A percentile compares a stretch with the other conserved stretches of the same genome.
Conservation (phyloP, 1,284 basidiomycete genomes). For the Tausonia pullulans region DNA sequence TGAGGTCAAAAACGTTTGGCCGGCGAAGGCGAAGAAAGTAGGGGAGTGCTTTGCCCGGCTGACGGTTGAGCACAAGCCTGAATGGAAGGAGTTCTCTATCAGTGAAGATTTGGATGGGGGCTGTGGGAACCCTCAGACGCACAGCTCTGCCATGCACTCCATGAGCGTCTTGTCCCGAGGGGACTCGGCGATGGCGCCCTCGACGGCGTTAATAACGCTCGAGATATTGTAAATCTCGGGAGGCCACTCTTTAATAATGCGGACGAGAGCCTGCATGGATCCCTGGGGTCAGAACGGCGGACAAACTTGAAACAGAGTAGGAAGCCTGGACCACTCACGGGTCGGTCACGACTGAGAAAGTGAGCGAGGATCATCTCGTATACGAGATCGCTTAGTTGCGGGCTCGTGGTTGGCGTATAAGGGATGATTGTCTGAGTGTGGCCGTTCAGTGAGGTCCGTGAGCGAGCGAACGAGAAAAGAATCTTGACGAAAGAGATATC, state of each 20-base stretch:
- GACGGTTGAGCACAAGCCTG: constrained; percentile 72
- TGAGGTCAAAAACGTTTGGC: constrained; percentile 87
- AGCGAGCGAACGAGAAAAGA: neutral
- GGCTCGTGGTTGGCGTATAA: constrained; percentile 69
- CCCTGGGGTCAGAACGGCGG: neutral
- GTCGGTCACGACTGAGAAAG: constrained; percentile 65
- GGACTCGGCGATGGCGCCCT: constrained; percentile 61
- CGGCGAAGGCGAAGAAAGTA: constrained; percentile 77
- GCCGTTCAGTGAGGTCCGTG: too few relatives aligned
- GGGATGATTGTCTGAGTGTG: constrained; percentile 65
- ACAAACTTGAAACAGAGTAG: constrained; percentile 1
- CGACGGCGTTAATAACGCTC: constrained; percentile 77
- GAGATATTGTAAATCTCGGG: constrained; percentile 76
- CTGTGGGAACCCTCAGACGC: constrained; percentile 25
- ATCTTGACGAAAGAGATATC: neutral
- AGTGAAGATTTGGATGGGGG: too few relatives aligned
- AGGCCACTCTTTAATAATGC: constrained; percentile 80
- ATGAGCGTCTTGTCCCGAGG: constrained; percentile 57
- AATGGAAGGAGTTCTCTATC: too few relatives aligned
- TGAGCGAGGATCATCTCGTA: constrained; percentile 94
- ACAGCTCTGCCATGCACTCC: constrained; percentile 88
- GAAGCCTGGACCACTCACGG: constrained; percentile 39
- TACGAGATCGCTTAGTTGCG: constrained; percentile 67
- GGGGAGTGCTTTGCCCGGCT: constrained; percentile 85
- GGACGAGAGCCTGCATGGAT: constrained; percentile 50